Evolutionary conservation across 75 land plant genomes (phyloP), one percentile per base, ranked within the genome.

Genomic region (Azolla pinnata): DNA sequence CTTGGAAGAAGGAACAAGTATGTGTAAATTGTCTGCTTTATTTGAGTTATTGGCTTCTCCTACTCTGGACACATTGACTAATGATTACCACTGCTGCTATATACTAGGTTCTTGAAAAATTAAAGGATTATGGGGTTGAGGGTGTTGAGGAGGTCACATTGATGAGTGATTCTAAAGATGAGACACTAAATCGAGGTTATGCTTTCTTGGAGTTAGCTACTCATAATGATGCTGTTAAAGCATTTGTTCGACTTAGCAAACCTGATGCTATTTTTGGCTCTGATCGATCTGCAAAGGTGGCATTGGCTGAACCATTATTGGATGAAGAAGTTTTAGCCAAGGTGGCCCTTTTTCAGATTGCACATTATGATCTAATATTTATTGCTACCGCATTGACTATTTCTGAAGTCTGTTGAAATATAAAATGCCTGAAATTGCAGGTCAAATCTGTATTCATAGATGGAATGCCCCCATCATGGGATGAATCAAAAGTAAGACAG

Each of bases 401-500:
- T 55, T 56, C 61, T 44, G 59, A 73, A 66, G 76, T 73, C 26
- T 40, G 54, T 38, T 38, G 12, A 38, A 38, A 8, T 38, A 14
- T 38, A 38, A 38, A 8, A 8, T 8, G 51, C 51, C 18, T 4
- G 7, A 8, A 14, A 38, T 31, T 64, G 32, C 45, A 90, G 97
- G 92, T 90, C 19, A 90, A 75, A 60, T 79, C 97, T 33, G 77
- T 90, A 1, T 90, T 87, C 71, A 64, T 90, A 7, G 97, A 90
- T 76, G 81, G 85, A 0, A 44, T 90, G 42, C 87, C 88, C 33
- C 66, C 97, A 17, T 60, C 73, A n/a, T 90, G 97, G 97, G 85
- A 84, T 71, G 97, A 90, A 32, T 88, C 79, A 25, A 71, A 64
- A 29, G 85, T 90, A 14, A 68, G 63, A n/a, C 77, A 78, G n/a